Percentiles rank a stretch among this genome's conserved stretches.
Evolutionary conservation across 179 eudicot species (phyloP).

Genomic region (Silene coronaria): DNA sequence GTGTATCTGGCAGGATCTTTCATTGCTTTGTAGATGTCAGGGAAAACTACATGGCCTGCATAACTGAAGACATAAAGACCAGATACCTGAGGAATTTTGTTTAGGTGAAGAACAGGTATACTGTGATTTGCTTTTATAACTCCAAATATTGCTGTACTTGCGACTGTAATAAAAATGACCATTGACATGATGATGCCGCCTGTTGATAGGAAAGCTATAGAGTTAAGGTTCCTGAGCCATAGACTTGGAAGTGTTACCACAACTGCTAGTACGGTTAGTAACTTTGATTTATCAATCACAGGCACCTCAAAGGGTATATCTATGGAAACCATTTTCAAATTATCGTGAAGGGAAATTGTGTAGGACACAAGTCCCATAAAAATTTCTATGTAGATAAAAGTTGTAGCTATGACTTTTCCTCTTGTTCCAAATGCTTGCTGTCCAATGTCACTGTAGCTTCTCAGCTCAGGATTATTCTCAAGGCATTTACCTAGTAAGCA

Average conservation of each 20-base stretch:
- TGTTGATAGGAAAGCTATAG: slow-evolving; percentile 61
- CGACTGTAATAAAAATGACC: slow-evolving; percentile 45
- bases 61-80: slow-evolving; percentile 62
- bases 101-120: slow-evolving; percentile 43
- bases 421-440: slow-evolving; percentile 51
- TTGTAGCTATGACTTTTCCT: slow-evolving; percentile 46
- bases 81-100: slow-evolving; percentile 56
- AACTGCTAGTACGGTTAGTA: slow-evolving; percentile 53
- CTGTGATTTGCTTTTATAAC: slow-evolving; percentile 32
- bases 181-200: slow-evolving; percentile 65
- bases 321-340: slow-evolving; percentile 40
- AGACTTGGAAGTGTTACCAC: slow-evolving; percentile 61
- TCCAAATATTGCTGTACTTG: slow-evolving; percentile 48
- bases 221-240: slow-evolving; percentile 63
- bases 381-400: slow-evolving; percentile 64
- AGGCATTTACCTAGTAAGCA: slow-evolving; percentile 70
- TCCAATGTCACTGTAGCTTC: slow-evolving; percentile 72
- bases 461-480: slow-evolving; percentile 37
- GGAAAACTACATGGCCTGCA: slow-evolving; percentile 81
- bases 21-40: slow-evolving; percentile 60
- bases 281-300: slow-evolving; percentile 36
- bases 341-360: slow-evolving; percentile 79
- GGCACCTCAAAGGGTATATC: slow-evolving; percentile 30
- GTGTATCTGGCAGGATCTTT: slow-evolving; percentile 61
- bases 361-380: slow-evolving; percentile 81